A percentile compares a stretch with the other conserved stretches of the same genome.
These are phyloP conservation scores for Daedaleopsis sinensis DNA, from an alignment of 768 basidiomycete genomes.

Conservation along the genomic window DNA sequence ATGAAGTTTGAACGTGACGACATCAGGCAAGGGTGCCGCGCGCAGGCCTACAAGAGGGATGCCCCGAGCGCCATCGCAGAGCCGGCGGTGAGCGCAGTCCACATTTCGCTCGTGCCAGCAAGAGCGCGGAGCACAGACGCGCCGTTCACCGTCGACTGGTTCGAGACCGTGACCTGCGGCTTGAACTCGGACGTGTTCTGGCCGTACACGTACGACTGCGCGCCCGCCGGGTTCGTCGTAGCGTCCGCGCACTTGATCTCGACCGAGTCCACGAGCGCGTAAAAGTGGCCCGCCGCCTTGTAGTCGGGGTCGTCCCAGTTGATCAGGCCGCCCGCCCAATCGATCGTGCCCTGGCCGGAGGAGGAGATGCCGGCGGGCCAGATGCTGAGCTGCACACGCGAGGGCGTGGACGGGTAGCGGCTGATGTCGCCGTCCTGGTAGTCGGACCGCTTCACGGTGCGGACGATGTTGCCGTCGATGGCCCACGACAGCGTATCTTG, in stretches of 20 bases:
- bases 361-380: constrained; percentile 81
- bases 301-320: constrained; percentile 84
- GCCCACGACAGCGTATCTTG: constrained; percentile 64
- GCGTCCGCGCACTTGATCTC: constrained; percentile 66
- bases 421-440: constrained; percentile 51
- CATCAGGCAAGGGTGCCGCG: too few relatives aligned
- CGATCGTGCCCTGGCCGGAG: constrained; percentile 66
- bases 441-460: constrained; percentile 65
- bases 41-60: constrained; percentile 6
- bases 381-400: constrained; percentile 76
- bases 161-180: constrained; percentile 61
- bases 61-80: constrained; percentile 14
- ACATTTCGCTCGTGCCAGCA: not conserved
- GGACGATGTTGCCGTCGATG: constrained; percentile 72
- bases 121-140: constrained; percentile 29
- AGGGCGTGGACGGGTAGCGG: constrained; percentile 77
- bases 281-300: constrained; percentile 71
- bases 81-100: constrained; percentile 12
- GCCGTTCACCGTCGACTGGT: constrained; percentile 57
- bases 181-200: constrained; percentile 53
- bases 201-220: constrained; percentile 68
- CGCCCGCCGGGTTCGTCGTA: constrained; percentile 41
- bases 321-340: constrained; percentile 85
- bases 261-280: constrained; percentile 62
- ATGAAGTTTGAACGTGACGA: too few relatives aligned